Evolutionary conservation across 331 rosid species (phyloP), one percentile per base, ranked within the genome.

Genomic region (Rosa hybrid): DNA sequence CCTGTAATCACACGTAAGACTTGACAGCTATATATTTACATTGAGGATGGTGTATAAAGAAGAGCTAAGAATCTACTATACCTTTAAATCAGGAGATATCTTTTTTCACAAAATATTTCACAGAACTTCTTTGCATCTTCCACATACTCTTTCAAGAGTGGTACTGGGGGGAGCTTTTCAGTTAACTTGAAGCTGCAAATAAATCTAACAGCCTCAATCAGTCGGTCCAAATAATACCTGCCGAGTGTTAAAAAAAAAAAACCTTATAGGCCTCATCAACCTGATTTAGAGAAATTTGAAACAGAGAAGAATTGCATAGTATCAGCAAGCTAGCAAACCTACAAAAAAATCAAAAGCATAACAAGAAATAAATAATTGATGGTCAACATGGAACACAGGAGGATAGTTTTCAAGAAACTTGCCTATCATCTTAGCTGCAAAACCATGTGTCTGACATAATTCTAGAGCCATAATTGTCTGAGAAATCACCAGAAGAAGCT

Each of bases 111-210:
- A 30, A 30, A 30, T 30, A 30, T 30, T 30, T 30, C 34, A 30
- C 34, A 2, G 34, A 30, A 30, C 7, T 3, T 44, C 78, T 68
- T 85, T 25, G 39, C 85, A 72, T 78, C 74, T 38, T 45, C 62
- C 77, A 45, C 18, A 48, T 81, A 71, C 39, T 83, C 72, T 12
- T 72, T 82, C 71, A 90, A 74, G 46, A 88, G 79, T 45, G 54
- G 76, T 64, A 60, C 82, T 8, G 89, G 87, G 67, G 84, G 50
- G 63, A 87, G 59, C 81, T 81, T 76, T 82, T 81, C 81, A 51
- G 72, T 67, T 82, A 92, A 72, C 78, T 89, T 80, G 62, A 82
- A 86, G 68, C 90, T 84, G 74, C 84, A 92, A 53, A 88, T 83
- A 79, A 89, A 85, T 82, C 87, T 77, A 68, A 85, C 89, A 72